A percentile compares a stretch with the other conserved stretches of the same genome.
Conservation (phyloP, 2,329 filamentous ascomycete genomes). For the Cyphellophora europaea region DNA sequence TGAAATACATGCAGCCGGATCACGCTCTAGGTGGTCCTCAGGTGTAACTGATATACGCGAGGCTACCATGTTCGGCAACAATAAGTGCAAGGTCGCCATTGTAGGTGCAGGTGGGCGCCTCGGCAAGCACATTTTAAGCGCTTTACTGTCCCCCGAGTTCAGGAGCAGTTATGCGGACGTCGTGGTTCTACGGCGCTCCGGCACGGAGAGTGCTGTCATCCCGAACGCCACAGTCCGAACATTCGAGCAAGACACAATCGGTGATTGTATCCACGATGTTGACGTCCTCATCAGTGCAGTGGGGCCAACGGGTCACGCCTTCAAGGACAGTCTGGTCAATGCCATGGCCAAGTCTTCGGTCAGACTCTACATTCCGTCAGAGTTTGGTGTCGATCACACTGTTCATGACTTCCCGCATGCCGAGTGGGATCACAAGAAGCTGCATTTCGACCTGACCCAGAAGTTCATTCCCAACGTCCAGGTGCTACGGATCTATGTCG, state of each 20-base stretch:
- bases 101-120: no score
- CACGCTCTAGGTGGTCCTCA: no score
- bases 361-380: conserved; percentile 27
- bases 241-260: background rate
- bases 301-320: background rate
- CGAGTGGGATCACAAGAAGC: conserved; percentile 26
- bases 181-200: background rate
- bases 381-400: conserved; percentile 30
- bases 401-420: conserved; percentile 26
- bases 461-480: conserved; percentile 8
- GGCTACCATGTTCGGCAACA: no score
- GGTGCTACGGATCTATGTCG: conserved; percentile 23
- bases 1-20: no score
- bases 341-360: conserved; percentile 16
- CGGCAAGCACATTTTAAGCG: background rate
- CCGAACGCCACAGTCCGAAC: no score
- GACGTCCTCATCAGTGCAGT: background rate
- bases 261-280: background rate
- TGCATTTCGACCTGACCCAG: conserved; percentile 19
- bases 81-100: no score
- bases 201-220: no score
- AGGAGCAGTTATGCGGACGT: background rate
- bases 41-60: no score
- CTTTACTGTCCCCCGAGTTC: background rate
- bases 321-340: conserved; percentile 22